Evolutionary conservation across 306 rosid species (phyloP), one percentile per base, ranked within the genome.

Genomic region (Benincasa hispida): DNA sequence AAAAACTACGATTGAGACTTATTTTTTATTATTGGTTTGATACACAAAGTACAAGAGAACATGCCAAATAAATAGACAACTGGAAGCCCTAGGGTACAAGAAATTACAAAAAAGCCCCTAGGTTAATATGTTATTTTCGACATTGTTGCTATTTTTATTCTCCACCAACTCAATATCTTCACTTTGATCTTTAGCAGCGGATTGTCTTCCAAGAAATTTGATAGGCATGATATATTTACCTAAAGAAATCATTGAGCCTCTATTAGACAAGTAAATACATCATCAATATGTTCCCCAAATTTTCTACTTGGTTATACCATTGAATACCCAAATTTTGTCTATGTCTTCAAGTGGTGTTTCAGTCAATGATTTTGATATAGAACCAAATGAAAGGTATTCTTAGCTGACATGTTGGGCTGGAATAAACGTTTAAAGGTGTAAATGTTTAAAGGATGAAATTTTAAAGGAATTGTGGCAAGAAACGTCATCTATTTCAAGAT

Each of bases 121-220:
- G n/a, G n/a, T n/a, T n/a, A n/a, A n/a, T n/a, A n/a, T n/a, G n/a
- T n/a, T n/a, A n/a, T n/a, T n/a, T n/a, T n/a, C n/a, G n/a, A n/a
- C n/a, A 60, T 74, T 73, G 62, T 79, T 79, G 80, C 82, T 75
- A 56, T 72, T 82, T 35, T 62, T 78, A 85, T 80, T 88, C 58
- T 77, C 69, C 68, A 69, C 78, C 27, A 82, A 48, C 76, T 58
- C 81, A 17, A 70, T 28, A 78, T 78, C 82, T 80, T 67, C 27
- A 63, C 76, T 10, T 35, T 17, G 65, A 32, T 82, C 80, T 74
- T 82, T 85, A 68, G 79, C 69, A 1, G 53, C 28, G 3, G 84
- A 79, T 50, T 79, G 34, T 55, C 79, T 72, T 82, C 76, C 81
- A 2, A 77, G 80, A 75, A 76, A 51, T 63, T 77, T 70, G 25